A percentile compares a stretch with the other conserved stretches of the same genome.
phyloP scores from a whole-genome alignment of 805 yeast genomes.

The Ogataea trehaloabstinens region DNA sequence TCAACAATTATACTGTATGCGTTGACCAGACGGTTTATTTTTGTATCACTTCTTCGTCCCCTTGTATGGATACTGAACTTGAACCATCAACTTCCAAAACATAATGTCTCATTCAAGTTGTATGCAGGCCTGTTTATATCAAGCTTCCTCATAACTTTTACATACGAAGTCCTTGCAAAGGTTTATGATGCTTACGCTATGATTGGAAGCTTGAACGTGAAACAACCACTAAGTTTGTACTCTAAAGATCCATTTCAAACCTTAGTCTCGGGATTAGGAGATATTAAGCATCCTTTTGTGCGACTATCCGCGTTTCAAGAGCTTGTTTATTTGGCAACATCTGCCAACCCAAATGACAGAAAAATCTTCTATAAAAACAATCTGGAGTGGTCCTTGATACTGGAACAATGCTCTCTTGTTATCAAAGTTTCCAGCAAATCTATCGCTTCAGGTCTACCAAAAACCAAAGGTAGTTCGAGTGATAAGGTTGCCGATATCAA shows the following conservation, averaged over 20 bases:
- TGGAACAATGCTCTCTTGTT: slow-evolving; percentile 58
- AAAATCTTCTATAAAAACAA: slow-evolving; percentile 49
- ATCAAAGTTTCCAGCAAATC: slow-evolving; percentile 39
- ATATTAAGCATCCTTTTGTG: slow-evolving; percentile 43
- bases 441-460: slow-evolving; percentile 23
- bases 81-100: slow-evolving; percentile 42
- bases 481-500: slow-evolving; percentile 2
- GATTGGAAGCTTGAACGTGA: slow-evolving; percentile 70
- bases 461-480: background rate
- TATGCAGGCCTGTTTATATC: slow-evolving; percentile 31
- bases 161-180: slow-evolving; percentile 57
- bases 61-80: slow-evolving; percentile 33
- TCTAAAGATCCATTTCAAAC: slow-evolving; percentile 64
- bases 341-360: slow-evolving; percentile 47
- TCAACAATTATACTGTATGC: slow-evolving; percentile 40
- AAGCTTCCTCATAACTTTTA: slow-evolving; percentile 35
- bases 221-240: slow-evolving; percentile 56
- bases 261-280: slow-evolving; percentile 59
- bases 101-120: slow-evolving; percentile 32
- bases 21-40: slow-evolving; percentile 41
- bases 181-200: slow-evolving; percentile 64
- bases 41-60: slow-evolving; percentile 35
- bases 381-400: slow-evolving; percentile 51
- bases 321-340: slow-evolving; percentile 59
- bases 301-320: slow-evolving; percentile 75